Percentiles rank a stretch among this genome's conserved stretches.
phyloP scores from a whole-genome alignment of 805 yeast species.

The Hyphopichia homilentoma region DNA sequence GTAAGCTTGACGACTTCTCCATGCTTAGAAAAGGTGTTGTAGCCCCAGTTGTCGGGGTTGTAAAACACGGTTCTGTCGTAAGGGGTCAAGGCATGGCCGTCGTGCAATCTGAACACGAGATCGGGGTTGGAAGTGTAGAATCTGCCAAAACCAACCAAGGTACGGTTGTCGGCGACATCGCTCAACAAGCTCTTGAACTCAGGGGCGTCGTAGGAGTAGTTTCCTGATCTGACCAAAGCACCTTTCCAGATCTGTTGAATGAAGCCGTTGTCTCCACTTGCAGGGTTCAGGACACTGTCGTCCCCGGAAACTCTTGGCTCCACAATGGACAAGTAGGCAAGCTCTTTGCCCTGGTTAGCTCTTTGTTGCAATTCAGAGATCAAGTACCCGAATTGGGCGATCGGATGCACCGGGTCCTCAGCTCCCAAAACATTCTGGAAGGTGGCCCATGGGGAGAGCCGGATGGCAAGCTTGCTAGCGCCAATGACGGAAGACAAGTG shows the following conservation, averaged over 20 bases:
- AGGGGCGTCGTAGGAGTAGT: slow-evolving; percentile 11
- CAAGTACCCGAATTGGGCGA: slow-evolving; percentile 20
- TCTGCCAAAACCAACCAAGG: slow-evolving; percentile 40
- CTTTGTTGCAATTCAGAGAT: slow-evolving; percentile 26
- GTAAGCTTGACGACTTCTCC: slow-evolving; percentile 3
- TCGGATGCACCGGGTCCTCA: slow-evolving; percentile 25
- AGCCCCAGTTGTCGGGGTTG: slow-evolving; percentile 27
- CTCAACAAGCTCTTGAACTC: slow-evolving; percentile 1
- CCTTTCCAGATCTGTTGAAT: slow-evolving; percentile 25
- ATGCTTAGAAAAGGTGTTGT: not conserved
- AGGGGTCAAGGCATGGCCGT: slow-evolving; percentile 30
- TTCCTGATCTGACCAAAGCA: slow-evolving; percentile 10
- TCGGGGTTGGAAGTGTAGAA: slow-evolving; percentile 45
- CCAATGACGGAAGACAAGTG: slow-evolving; percentile 33
- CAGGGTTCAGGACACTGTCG: slow-evolving; percentile 17
- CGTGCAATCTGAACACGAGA: slow-evolving; percentile 30
- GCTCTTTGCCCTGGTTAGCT: slow-evolving; percentile 18
- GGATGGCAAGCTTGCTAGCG: slow-evolving; percentile 26
- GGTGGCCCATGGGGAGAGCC: slow-evolving; percentile 35
- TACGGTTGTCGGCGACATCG: slow-evolving; percentile 24
- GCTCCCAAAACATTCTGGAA: slow-evolving; percentile 25
- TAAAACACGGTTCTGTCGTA: slow-evolving; percentile 42
- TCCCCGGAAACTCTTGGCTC: slow-evolving; percentile 30
- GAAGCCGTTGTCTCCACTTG: slow-evolving; percentile 18
- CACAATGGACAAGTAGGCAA: slow-evolving; percentile 34